Conservation (phyloP, 2,329 filamentous ascomycete species). For the Sphaerulina vaccinii region DNA sequence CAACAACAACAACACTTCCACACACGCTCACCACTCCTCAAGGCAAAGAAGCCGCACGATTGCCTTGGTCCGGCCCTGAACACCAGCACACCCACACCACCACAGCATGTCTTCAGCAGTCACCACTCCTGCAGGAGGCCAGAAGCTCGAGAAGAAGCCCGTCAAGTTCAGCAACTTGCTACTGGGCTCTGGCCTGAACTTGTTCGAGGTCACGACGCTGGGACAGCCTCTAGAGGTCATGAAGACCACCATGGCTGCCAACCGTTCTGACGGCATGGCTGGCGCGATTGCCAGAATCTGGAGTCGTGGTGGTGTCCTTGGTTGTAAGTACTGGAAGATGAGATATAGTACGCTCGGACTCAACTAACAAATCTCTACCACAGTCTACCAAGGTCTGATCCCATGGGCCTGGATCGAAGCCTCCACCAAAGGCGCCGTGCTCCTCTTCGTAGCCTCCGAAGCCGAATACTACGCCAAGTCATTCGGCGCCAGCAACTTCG, state of each 20-base stretch:
- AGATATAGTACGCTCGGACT: background rate
- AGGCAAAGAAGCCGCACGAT: slow-evolving; percentile 79
- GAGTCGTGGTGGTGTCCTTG: slow-evolving; percentile 86
- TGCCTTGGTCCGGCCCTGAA: slow-evolving; percentile 91
- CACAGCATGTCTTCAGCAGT: slow-evolving; percentile 39
- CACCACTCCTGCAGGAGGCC: slow-evolving; percentile 32
- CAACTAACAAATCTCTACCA: slow-evolving; percentile 4
- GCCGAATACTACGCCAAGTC: slow-evolving; percentile 87
- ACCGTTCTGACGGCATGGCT: slow-evolving; percentile 83
- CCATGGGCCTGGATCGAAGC: slow-evolving; percentile 99
- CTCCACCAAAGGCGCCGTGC: slow-evolving; percentile 97
- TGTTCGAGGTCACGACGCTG: slow-evolving; percentile 81
- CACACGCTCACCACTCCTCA: too few species aligned
- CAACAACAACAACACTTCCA: background rate
- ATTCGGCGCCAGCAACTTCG: slow-evolving; percentile 79
- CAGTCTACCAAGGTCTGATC: slow-evolving; percentile 99
- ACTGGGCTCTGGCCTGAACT: slow-evolving; percentile 87
- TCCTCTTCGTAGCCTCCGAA: slow-evolving; percentile 98
- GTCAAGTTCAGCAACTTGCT: slow-evolving; percentile 99
- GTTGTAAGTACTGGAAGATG: slow-evolving; percentile 66
- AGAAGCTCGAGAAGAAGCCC: slow-evolving; percentile 91
- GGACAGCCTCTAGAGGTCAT: slow-evolving; percentile 90
- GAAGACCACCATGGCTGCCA: slow-evolving; percentile 99
- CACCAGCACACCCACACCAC: slow-evolving; percentile 52
- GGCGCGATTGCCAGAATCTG: slow-evolving; percentile 83